These are phyloP conservation scores for Neofusicoccum parvum DNA, from an alignment of 2,329 filamentous ascomycete genomes.

Conservation along the genomic window DNA sequence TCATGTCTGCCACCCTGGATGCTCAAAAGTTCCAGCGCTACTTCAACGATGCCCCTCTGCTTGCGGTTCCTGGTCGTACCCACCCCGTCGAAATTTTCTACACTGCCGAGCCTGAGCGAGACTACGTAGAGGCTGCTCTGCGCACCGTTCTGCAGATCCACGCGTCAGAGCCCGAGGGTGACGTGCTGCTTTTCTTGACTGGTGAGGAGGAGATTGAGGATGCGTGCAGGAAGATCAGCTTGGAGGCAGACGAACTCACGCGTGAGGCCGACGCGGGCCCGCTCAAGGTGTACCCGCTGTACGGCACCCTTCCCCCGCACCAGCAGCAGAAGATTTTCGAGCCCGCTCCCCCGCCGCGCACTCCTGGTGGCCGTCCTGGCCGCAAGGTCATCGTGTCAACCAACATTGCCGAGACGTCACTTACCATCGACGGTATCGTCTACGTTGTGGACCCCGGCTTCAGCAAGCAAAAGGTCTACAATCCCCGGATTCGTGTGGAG, in stretches of 20 bases:
- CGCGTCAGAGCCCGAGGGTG: slow-evolving; percentile 86
- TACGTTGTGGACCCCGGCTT: slow-evolving; percentile 99
- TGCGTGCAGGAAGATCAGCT: slow-evolving; percentile 83
- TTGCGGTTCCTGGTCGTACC: slow-evolving; percentile 92
- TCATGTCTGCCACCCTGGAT: slow-evolving; percentile 94
- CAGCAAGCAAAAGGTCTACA: slow-evolving; percentile 99
- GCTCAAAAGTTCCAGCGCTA: slow-evolving; percentile 98
- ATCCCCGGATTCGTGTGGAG: slow-evolving; percentile 93
- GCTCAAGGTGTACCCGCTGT: slow-evolving; percentile 87
- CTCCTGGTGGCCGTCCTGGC: slow-evolving; percentile 79
- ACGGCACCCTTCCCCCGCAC: slow-evolving; percentile 86
- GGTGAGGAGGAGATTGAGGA: slow-evolving; percentile 99
- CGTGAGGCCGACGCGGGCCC: slow-evolving; percentile 90
- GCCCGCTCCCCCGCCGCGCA: slow-evolving; percentile 73
- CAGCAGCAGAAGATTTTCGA: slow-evolving; percentile 97
- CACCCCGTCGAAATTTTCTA: slow-evolving; percentile 98
- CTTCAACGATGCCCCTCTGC: slow-evolving; percentile 89
- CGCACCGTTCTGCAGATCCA: slow-evolving; percentile 97
- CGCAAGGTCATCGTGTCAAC: slow-evolving; percentile 93
- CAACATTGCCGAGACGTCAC: slow-evolving; percentile 95
- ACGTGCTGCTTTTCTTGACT: slow-evolving; percentile 91
- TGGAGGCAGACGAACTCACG: slow-evolving; percentile 90
- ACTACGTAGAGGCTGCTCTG: slow-evolving; percentile 95
- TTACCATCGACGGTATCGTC: slow-evolving; percentile 98
- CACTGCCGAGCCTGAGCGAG: slow-evolving; percentile 90